phyloP scores from a whole-genome alignment of 768 basidiomycete species.

The Tylopilus rubrobrunneus region DNA sequence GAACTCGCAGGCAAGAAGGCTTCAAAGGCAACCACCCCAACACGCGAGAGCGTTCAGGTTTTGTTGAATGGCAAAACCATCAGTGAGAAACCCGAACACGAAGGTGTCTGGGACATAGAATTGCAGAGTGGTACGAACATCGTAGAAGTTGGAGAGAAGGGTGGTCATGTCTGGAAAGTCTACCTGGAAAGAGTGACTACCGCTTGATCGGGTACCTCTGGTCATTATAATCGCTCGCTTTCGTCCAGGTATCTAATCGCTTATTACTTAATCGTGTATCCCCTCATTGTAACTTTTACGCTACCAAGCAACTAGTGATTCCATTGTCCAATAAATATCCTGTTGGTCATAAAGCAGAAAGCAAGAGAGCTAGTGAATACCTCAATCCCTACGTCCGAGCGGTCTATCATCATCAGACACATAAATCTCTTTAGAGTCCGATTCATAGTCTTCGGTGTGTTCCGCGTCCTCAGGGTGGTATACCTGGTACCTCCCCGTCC shows the following conservation, averaged over 20 bases:
- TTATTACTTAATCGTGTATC: constrained; percentile 34
- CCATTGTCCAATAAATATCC: constrained; percentile 7
- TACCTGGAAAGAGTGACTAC: constrained; percentile 48
- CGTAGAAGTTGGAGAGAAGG: constrained; percentile 71
- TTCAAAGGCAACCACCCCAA: constrained; percentile 37
- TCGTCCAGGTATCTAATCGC: constrained; percentile 21
- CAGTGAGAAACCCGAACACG: constrained; percentile 41
- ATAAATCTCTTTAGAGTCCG: neutral
- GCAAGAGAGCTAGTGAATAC: neutral
- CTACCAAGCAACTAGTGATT: constrained; percentile 21
- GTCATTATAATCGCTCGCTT: constrained; percentile 5
- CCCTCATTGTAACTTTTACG: constrained; percentile 23
- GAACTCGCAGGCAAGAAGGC: constrained; percentile 39
- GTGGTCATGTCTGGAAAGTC: constrained; percentile 67
- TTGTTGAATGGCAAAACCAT: constrained; percentile 58
- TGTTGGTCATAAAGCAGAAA: neutral
- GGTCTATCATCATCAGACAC: constrained; percentile 22
- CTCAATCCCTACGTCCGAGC: constrained; percentile 18
- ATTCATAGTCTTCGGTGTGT: constrained; percentile 40
- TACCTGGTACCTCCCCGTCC: constrained; percentile 58
- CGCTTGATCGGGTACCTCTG: constrained; percentile 16
- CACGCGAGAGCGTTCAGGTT: constrained; percentile 51
- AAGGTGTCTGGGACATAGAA: constrained; percentile 60
- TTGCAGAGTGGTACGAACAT: constrained; percentile 56
- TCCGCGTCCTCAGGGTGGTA: constrained; percentile 60